Evolutionary conservation across 495 filamentous ascomycete genomes (phyloP).

Genomic region (Trichoderma orchidacearum): DNA sequence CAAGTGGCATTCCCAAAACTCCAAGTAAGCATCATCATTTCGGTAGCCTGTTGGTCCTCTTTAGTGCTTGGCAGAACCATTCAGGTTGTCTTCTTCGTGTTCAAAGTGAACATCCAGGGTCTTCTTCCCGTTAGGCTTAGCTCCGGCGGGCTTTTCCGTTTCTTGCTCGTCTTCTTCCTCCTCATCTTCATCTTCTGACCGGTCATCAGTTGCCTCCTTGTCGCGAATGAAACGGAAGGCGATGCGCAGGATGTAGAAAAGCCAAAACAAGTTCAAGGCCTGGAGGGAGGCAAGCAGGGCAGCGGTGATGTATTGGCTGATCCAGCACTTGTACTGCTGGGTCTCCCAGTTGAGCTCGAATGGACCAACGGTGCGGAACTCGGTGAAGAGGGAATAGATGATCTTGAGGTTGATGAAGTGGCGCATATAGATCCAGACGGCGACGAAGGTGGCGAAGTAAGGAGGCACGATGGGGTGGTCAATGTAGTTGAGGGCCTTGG

Average conservation of each 20-base stretch:
- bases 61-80: not conserved
- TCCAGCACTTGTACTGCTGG: conserved; percentile 67
- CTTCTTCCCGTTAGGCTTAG: not conserved
- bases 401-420: conserved; percentile 87
- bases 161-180: conserved; percentile 27
- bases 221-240: conserved; percentile 41
- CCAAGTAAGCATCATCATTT: not conserved
- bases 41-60: too few relatives aligned
- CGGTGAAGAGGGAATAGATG: conserved; percentile 69
- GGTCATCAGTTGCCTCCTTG: conserved; percentile 35
- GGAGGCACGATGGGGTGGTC: conserved; percentile 62
- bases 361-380: conserved; percentile 80
- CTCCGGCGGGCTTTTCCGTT: not conserved
- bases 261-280: conserved; percentile 76
- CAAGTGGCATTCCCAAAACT: not conserved
- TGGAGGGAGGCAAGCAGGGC: conserved; percentile 59
- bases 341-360: conserved; percentile 79
- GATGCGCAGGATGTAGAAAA: conserved; percentile 69
- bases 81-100: not conserved
- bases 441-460: conserved; percentile 76
- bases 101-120: conserved; percentile 3
- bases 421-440: conserved; percentile 81
- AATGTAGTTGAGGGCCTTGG: conserved; percentile 88
- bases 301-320: conserved; percentile 64
- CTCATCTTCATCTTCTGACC: conserved; percentile 33